Base-by-base conservation (phyloP, 2,329 filamentous ascomycete species). In the Chaetomiaceae sp. region DNA sequence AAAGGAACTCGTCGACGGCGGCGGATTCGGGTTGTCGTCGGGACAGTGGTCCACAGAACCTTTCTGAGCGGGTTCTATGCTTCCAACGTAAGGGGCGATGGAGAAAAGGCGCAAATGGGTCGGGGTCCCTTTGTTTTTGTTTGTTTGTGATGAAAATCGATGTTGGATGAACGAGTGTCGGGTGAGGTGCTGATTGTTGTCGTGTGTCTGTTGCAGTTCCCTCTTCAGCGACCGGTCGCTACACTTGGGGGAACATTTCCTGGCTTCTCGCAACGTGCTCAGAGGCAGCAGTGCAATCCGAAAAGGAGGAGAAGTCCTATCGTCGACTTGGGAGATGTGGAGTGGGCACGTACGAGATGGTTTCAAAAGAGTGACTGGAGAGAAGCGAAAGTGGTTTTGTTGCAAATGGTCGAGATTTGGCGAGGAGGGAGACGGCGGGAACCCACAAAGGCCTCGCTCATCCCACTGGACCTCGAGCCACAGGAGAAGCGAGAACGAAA, bases 401-500 rank as follows among this genome's bases (percentile, higher is more conserved):
- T 62, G 55, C 54, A 54, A 55, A n/a, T n/a, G 53, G 48, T 39
- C 35, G 35, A 55, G 40, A 50, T 52, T 44, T 20, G 43, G 31
- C 47, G 51, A 51, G 49, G 33, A 53, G 54, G 44, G 55, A 52
- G 37, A 56, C 16, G 43, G 20, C 14, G 16, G 47, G 40, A 55
- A 51, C 48, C 55, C 56, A 55, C 56, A 52, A 55, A 49, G 48
- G 48, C 56, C 48, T 51, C 50, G 48, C 44, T 33, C 30, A 12
- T 33, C 30, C 42, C 44, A 44, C 25, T 23, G 12, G 25, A 5
- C 42, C 21, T 30, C 37, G 53, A 51, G 48, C 48, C 56, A 55
- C 48, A 47, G 55, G 53, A 53, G 56, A 53, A 57, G 56, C 53
- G 50, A 52, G 55, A 58, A 58, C 58, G 59, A 61, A 61, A 61